Base-by-base conservation (phyloP, 345 rosid genomes). In the Citrus glauca region DNA sequence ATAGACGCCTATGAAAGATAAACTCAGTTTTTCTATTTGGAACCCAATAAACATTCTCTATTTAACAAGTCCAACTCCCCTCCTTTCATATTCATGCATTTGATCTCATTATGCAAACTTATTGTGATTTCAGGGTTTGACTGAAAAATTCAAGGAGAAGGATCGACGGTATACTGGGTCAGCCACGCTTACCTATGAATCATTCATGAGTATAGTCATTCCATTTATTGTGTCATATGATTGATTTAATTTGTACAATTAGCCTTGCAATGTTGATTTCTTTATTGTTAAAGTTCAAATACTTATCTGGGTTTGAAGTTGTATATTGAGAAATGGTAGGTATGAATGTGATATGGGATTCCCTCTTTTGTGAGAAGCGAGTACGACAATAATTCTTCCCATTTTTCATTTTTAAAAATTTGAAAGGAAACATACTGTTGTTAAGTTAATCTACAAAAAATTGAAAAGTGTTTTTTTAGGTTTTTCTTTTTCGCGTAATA, bases 131-230 rank as follows among this genome's bases (percentile, higher is more conserved):
- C 89, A 93, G 95, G 92, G 93, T 9, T 77, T 90, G 81, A 91
- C 91, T 0, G 94, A 91, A 38, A 90, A 86, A 81, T 93, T 93
- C 81, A 90, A 88, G 85, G 93, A 87, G 87, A 90, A 87, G 74
- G 96, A 93, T 74, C 17, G 65, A 0, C 72, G 76, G 3, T 86
- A 84, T 56, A 87, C 83, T 0, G 92, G 94, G 53, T 84, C 86
- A 5, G 90, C 93, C 20, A 88, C 85, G 0, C 75, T 93, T 48
- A 25, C 83, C 17, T 93, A 90, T 3, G 89, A 93, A n/a, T 83
- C 75, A 50, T 93, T 93, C 83, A 82, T 91, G 91, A 77, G 80
- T 35, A 83, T 83, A 84, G 85, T 89, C 69, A 80, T 89, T 78
- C 98, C 96, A 11, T 93, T 89, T 82, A 84, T 90, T 16, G 87